Evolutionary conservation across 495 filamentous ascomycete species (phyloP).

Genomic region (Penicillium turbatum): DNA sequence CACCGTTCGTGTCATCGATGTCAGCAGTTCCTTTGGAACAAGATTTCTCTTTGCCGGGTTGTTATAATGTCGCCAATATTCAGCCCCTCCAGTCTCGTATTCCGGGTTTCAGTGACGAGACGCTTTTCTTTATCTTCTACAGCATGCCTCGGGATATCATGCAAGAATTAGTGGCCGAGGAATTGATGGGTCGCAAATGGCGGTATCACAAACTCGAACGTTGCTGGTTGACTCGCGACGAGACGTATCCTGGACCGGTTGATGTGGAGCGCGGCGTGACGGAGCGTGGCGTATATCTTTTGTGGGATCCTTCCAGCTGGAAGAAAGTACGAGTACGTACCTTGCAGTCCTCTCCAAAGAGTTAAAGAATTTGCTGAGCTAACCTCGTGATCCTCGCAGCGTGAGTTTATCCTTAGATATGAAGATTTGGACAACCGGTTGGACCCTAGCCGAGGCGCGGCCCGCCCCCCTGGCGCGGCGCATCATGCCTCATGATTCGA

Average conservation of each 20-base stretch:
- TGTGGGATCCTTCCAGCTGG: conserved; percentile 85
- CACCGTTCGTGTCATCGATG: conserved; percentile 65
- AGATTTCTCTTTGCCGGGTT: conserved; percentile 72
- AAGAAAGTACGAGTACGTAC: conserved; percentile 67
- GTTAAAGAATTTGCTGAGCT: not conserved
- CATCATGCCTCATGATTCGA: conserved; percentile 40
- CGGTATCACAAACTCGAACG: conserved; percentile 85
- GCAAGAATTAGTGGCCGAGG: conserved; percentile 78
- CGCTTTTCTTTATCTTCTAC: conserved; percentile 93
- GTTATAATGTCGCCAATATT: conserved; percentile 84
- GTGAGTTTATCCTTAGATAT: conserved; percentile 76
- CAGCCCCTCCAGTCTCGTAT: conserved; percentile 75
- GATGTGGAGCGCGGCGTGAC: conserved; percentile 57
- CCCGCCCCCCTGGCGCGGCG: conserved; percentile 34
- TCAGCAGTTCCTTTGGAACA: conserved; percentile 66
- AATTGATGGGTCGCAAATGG: conserved; percentile 84
- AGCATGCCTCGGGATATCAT: conserved; percentile 77
- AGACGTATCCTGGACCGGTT: conserved; percentile 61
- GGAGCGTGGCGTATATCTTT: conserved; percentile 83
- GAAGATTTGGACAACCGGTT: conserved; percentile 65
- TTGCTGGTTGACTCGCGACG: conserved; percentile 89
- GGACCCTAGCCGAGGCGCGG: conserved; percentile 36
- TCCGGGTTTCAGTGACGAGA: conserved; percentile 81
- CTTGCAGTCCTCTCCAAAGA: not conserved
- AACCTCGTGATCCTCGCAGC: conserved; percentile 36